Evolutionary conservation across 108 stramenopile species (phyloP), one percentile per base, ranked within the genome.

Genomic region (Asterionellopsis glacialis): DNA sequence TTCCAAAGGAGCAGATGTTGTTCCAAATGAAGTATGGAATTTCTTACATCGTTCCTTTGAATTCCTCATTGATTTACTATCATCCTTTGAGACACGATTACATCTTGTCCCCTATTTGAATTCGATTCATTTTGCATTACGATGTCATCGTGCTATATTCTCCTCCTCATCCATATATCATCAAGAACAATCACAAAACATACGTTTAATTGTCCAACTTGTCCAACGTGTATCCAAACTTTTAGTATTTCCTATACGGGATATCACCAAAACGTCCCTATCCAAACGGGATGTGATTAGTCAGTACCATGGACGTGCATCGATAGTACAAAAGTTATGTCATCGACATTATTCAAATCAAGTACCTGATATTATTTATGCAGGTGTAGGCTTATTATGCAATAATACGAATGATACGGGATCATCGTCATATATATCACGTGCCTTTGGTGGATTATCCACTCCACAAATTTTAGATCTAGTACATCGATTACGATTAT

Each of bases 311-410:
- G 43, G 14, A 25, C 65, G 83, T 48, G 72, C 86, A 23, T 72
- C 71, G 12, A 65, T 76, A 12, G 54, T 93, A 12, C 94, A 95
- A 70, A 84, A 88, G 50, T 66, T 95, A 68, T 79, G 75, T 19
- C 73, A 90, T 63, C 69, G 77, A 38, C 72, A 91, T 53, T 90
- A 79, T 66, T 65, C 67, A 9, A 54, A 83, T 23, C 68, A 72
- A 1, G 51, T 89, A 13, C 53, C 73, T 23, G 85, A 85, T 41
- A 57, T 93, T 16, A 73, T 89, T 10, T 88, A 78, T 61, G 80
- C 87, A 23, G 82, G 86, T 21, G 79, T 87, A 10, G 87, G 81
- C 28, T 47, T 77, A 16, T 50, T 85, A 11, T 76, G 81, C 59
- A 48, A 63, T 22, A 42, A 61, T 16, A n/a, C n/a, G n/a, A n/a